phyloP scores from a whole-genome alignment of 176 grass and related monocot species.

The Dactylis glomerata region DNA sequence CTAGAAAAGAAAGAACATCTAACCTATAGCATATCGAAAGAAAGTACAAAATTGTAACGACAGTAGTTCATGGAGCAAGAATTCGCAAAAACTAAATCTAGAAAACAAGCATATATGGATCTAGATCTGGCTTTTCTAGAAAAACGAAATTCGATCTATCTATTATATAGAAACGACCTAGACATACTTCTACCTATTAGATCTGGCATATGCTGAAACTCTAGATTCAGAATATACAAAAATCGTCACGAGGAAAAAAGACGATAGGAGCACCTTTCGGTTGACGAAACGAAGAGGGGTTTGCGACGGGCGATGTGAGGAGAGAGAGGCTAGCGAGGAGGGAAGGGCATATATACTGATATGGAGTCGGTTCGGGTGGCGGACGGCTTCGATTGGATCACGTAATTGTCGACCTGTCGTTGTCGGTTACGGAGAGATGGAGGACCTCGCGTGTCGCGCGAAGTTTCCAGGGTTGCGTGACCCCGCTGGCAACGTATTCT shows the following conservation, averaged over 20 bases:
- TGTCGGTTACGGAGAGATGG: neutral
- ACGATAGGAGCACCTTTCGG: neutral
- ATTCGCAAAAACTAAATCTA: neutral
- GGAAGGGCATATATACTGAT: neutral
- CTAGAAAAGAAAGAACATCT: neutral
- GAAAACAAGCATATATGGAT: neutral
- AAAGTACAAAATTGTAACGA: too few species aligned
- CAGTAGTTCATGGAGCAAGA: neutral
- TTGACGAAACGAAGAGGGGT: neutral
- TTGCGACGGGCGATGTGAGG: neutral
- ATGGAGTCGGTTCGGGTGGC: neutral
- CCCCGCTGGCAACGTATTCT: neutral
- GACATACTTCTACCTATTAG: too few species aligned
- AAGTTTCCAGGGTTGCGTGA: neutral
- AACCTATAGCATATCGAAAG: neutral
- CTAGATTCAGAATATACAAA: too few species aligned
- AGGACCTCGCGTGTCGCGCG: constrained; percentile 2
- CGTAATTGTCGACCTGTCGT: neutral
- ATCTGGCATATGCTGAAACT: too few species aligned
- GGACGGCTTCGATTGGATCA: constrained; percentile 5
- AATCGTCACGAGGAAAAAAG: neutral
- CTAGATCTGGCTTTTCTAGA: neutral
- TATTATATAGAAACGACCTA: neutral
- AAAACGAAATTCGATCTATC: neutral
- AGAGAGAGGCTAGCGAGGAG: neutral